Base-by-base conservation (phyloP, 768 basidiomycete genomes). In the Lentinula aciculospora region DNA sequence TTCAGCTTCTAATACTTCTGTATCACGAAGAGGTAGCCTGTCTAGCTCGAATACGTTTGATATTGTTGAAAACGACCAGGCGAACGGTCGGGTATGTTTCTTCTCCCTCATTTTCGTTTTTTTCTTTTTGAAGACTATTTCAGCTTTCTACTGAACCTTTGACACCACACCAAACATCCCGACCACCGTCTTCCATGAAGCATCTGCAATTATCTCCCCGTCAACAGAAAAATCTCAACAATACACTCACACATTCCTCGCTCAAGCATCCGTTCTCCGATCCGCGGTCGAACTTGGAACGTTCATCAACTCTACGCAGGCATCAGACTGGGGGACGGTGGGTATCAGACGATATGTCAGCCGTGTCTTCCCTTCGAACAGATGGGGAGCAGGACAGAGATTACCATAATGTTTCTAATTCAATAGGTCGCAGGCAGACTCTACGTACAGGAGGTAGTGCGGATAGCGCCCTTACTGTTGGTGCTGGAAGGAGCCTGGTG, bases 371-470 rank as follows among this genome's bases (percentile, higher is more conserved):
- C 77, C 2, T 61, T 65, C 12, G 64, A 58, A 1, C 61, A 63
- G 49, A 62, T 31, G 67, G 66, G 53, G 63, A 63, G 10, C 67
- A 67, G 13, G 67, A 70, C 2, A 63, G 67, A 0, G 66, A 66
- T 21, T 55, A 60, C 27, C 36, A 60, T 7, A 46, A 50, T 34
- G 23, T 48, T 12, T 15, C 51, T 13, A 25, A 42, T 37, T 7
- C 21, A 1, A 53, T 64, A 34, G 86, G 84, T 28, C 71, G 81
- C 27, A 71, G 79, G 42, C 88, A 88, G 65, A 76, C 76, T 29
- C 67, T 79, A 15, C 74, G 89, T 34, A 25, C 54, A 15, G 80
- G 79, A 0, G 89, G 89, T 4, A 89, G 86, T 66, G 85, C 83
- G 2, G 90, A 91, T 71, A 88, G 81, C 65, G 75, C 83, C 7